Conservation (phyloP, 306 rosid species). For the Trifolium dubium region DNA sequence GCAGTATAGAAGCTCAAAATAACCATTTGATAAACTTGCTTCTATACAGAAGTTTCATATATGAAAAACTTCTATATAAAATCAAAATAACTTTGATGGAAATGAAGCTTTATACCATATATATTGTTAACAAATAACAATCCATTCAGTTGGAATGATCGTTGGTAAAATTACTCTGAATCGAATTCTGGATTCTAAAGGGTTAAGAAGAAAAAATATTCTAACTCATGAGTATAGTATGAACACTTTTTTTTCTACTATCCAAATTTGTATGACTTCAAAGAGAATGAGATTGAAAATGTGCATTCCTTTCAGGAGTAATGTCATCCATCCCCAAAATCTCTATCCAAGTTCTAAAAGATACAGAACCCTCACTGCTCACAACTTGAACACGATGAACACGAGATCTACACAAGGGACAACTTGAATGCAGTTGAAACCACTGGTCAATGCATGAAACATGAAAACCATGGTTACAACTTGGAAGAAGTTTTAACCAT, state of each 20-base stretch:
- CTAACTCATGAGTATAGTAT: neutral
- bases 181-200: neutral
- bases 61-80: neutral
- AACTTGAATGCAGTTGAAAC: constrained; percentile 56
- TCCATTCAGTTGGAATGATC: neutral
- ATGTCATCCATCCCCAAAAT: constrained; percentile 37
- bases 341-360: constrained; percentile 15
- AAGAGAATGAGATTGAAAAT: constrained; percentile 34
- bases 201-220: neutral
- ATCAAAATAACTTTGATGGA: neutral
- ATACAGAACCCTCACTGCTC: constrained; percentile 4
- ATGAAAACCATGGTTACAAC: constrained; percentile 56
- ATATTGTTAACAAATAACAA: neutral
- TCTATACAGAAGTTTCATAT: too few species aligned
- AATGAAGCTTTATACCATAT: neutral
- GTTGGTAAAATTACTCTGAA: neutral
- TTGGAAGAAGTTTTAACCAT: constrained; percentile 52
- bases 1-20: too few species aligned
- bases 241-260: neutral
- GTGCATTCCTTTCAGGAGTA: constrained; percentile 33
- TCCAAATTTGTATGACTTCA: constrained; percentile 1
- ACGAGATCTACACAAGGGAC: constrained; percentile 64
- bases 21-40: neutral
- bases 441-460: constrained; percentile 60
- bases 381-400: constrained; percentile 29